Base-by-base conservation (phyloP, 2,329 filamentous ascomycete genomes). In the Parascedosporium putredinis region DNA sequence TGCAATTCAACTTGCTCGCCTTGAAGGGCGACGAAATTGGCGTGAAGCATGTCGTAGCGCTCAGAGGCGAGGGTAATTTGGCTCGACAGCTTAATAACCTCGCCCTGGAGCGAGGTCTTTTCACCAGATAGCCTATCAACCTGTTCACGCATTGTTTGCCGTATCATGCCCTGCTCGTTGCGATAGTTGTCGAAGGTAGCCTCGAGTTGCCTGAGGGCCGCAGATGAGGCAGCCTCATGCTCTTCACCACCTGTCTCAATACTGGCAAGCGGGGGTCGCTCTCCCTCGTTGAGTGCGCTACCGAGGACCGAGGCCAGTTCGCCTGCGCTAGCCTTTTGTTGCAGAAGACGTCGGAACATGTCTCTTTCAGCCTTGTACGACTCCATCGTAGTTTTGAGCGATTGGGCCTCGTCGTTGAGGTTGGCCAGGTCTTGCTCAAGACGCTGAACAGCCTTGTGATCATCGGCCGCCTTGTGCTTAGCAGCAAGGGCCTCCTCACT, bases 281-380 rank as follows among this genome's bases (percentile, higher is more conserved):
- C 65, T 44, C 63, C 68, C 14, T 78, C 75, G 52, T 83, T 79
- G 27, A 85, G 68, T 16, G 86, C 86, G 57, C 83, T 81, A 1
- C 84, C 87, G 60, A 94, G 83, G 46, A 82, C 73, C 1, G 83
- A 83, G 14, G 78, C 75, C 38, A 84, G 71, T 53, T 89, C 84
- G 10, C 70, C 73, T 62, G 78, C 62, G 61, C 76, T 60, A 60
- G 73, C 63, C 68, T 82, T 65, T 54, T 93, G 86, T 56, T 91
- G 86, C 25, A 96, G 78, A 72, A 97, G 90, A 48, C 90, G 88
- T 20, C 91, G 83, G 82, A 96, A 97, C 80, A 96, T 96, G 62
- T 98, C 91, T 54, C 93, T 84, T 68, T 98, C 93, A 59, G 89
- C 88, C 62, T 93, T 88, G 64, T 95, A 95, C 64, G 88, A 95